Evolutionary conservation across 352 stramenopile species (phyloP).

Genomic region (Globisporangium echinulatum): DNA sequence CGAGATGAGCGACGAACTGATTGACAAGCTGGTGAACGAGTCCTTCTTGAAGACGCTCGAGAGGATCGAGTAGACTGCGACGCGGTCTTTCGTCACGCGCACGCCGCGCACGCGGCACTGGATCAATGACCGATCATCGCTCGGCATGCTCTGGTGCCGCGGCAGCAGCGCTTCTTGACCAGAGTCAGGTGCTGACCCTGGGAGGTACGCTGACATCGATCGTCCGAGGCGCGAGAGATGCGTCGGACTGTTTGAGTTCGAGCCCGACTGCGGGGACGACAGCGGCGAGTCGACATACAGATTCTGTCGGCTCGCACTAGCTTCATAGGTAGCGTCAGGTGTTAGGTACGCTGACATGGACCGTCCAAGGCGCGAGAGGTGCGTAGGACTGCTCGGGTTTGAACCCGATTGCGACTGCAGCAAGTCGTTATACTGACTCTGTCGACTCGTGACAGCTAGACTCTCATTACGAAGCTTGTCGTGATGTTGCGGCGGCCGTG

Average conservation of each 20-base stretch:
- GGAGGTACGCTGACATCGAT: constrained; percentile 6
- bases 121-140: constrained; percentile 11
- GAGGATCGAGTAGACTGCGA: constrained; percentile 55
- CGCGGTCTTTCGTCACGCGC: constrained; percentile 37
- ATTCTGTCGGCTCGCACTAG: neutral
- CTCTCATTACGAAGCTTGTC: no score
- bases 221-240: constrained; percentile 10
- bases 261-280: neutral
- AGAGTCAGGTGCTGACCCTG: neutral
- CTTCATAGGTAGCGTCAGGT: neutral
- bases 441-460: neutral
- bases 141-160: neutral
- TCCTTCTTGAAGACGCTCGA: constrained; percentile 27
- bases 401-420: neutral
- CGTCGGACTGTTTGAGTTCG: neutral
- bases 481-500: no score
- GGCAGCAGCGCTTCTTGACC: neutral
- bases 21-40: neutral
- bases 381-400: neutral
- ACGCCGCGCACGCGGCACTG: constrained; percentile 52
- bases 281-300: neutral
- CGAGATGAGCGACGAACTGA: constrained; percentile 6
- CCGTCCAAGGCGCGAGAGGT: constrained; percentile 10
- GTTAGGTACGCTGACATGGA: constrained; percentile 6
- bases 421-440: neutral